These are phyloP conservation scores for Cryptosporidium sp. DNA, from an alignment of 169 alveolate genomes.

Conservation along the genomic window DNA sequence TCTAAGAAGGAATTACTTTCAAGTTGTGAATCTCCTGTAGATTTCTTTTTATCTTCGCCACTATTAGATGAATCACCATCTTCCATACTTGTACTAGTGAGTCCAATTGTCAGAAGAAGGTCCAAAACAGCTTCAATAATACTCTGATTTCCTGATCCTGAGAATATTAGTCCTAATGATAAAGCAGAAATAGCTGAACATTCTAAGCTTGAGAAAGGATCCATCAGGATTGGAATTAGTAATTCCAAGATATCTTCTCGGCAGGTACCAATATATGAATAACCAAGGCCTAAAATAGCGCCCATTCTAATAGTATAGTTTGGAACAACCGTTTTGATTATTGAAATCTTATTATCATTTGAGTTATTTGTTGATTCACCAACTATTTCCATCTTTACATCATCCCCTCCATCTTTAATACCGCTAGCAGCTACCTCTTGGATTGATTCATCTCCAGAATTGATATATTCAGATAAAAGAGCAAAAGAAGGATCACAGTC, in stretches of 20 bases:
- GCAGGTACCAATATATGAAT: slow-evolving; percentile 98
- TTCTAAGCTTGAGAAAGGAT: slow-evolving; percentile 89
- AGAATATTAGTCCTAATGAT: slow-evolving; percentile 95
- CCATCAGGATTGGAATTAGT: slow-evolving; percentile 90
- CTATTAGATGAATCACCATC: background rate
- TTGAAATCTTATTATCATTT: slow-evolving; percentile 45
- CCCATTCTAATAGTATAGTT: slow-evolving; percentile 89
- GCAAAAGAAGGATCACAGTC: slow-evolving; percentile 97
- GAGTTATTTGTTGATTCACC: background rate
- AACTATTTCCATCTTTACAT: slow-evolving; percentile 3
- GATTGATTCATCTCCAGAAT: slow-evolving; percentile 39
- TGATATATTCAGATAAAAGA: slow-evolving; percentile 92
- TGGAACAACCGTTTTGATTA: slow-evolving; percentile 44
- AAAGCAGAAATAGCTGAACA: slow-evolving; percentile 96
- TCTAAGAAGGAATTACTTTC: slow-evolving; percentile 69
- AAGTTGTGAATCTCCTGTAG: background rate
- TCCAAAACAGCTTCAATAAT: slow-evolving; percentile 92
- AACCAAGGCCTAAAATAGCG: slow-evolving; percentile 96
- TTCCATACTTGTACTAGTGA: background rate
- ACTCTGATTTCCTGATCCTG: slow-evolving; percentile 95
- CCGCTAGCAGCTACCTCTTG: background rate
- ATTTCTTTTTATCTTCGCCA: background rate
- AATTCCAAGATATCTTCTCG: slow-evolving; percentile 92
- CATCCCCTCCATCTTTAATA: slow-evolving; percentile 6
- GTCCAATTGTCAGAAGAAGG: slow-evolving; percentile 35